phyloP scores from a whole-genome alignment of 2,329 filamentous ascomycete species.

The Hyphodiscus sp. region DNA sequence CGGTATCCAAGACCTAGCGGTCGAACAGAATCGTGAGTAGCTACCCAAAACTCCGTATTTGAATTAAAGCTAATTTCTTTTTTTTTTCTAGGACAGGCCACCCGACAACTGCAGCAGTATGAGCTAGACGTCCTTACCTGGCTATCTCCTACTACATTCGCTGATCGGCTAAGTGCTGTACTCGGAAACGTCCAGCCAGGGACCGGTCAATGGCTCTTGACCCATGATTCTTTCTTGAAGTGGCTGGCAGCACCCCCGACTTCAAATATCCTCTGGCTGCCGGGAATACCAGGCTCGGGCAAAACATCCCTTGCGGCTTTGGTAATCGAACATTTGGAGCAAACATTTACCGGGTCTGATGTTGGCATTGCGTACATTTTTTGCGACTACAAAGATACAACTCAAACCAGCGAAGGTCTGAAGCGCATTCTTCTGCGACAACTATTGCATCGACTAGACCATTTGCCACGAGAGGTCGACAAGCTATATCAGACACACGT shows the following conservation, averaged over 20 bases:
- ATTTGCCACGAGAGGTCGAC: slow-evolving; percentile 13
- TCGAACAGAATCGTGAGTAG: no score
- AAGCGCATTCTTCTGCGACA: slow-evolving; percentile 29
- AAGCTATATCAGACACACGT: slow-evolving; percentile 20
- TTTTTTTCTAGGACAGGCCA: no score
- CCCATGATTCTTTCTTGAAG: slow-evolving; percentile 2
- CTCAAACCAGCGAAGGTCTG: slow-evolving; percentile 22
- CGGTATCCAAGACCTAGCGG: no score
- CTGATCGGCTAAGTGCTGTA: no score
- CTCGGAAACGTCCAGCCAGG: slow-evolving; percentile 9
- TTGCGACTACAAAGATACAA: slow-evolving; percentile 26
- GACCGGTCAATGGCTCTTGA: slow-evolving; percentile 11
- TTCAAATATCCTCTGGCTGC: slow-evolving; percentile 5
- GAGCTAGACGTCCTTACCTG: no score
- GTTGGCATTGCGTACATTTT: slow-evolving; percentile 30
- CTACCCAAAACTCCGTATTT: no score
- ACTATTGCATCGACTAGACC: slow-evolving; percentile 11
- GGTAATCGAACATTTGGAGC: slow-evolving; percentile 35
- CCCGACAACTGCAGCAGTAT: no score
- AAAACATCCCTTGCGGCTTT: slow-evolving; percentile 40
- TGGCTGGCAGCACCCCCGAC: slow-evolving; percentile 1
- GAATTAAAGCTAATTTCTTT: no score
- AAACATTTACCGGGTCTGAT: slow-evolving; percentile 15
- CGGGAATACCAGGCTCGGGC: slow-evolving; percentile 36
- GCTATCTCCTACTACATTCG: no score